A percentile compares a stretch with the other conserved stretches of the same genome.
Conservation (phyloP, 305 asterid genomes). For the Fraxinus xanthoxyloides region DNA sequence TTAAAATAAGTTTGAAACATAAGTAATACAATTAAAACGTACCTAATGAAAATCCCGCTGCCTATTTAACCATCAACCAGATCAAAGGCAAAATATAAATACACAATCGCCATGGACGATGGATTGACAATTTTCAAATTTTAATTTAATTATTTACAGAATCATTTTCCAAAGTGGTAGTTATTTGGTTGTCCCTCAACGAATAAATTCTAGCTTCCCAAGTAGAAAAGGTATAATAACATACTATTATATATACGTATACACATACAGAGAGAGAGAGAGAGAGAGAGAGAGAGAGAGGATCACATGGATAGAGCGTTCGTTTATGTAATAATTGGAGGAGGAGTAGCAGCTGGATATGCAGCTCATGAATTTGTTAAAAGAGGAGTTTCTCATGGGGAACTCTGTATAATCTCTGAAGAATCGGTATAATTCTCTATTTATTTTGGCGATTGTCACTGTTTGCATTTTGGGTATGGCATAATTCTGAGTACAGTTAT, state of each 20-base stretch:
- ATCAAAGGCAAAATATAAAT: too few relatives aligned
- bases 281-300: not conserved
- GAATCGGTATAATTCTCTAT: slow-evolving; percentile 51
- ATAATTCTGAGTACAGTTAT: not conserved
- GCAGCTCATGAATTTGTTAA: slow-evolving; percentile 87
- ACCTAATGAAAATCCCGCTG: too few relatives aligned
- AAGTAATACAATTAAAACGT: too few relatives aligned
- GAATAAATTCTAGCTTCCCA: not conserved
- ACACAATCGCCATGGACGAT: not conserved
- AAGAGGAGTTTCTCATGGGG: slow-evolving; percentile 66
- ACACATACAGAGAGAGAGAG: too few relatives aligned
- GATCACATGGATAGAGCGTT: slow-evolving; percentile 78
- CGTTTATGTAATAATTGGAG: slow-evolving; percentile 81
- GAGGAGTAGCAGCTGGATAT: slow-evolving; percentile 93
- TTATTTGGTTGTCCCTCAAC: not conserved
- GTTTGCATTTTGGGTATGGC: not conserved
- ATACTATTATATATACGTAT: too few relatives aligned
- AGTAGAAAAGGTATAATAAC: not conserved
- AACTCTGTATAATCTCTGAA: slow-evolving; percentile 90
- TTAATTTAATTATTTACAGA: not conserved
- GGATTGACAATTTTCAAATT: not conserved
- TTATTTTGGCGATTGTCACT: not conserved
- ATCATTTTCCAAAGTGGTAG: not conserved
- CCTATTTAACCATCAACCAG: too few relatives aligned
- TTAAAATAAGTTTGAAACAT: too few relatives aligned